Evolutionary conservation across 495 filamentous ascomycete species (phyloP), one percentile per base, ranked within the genome.

Genomic region (Trichoderma asperelloides): DNA sequence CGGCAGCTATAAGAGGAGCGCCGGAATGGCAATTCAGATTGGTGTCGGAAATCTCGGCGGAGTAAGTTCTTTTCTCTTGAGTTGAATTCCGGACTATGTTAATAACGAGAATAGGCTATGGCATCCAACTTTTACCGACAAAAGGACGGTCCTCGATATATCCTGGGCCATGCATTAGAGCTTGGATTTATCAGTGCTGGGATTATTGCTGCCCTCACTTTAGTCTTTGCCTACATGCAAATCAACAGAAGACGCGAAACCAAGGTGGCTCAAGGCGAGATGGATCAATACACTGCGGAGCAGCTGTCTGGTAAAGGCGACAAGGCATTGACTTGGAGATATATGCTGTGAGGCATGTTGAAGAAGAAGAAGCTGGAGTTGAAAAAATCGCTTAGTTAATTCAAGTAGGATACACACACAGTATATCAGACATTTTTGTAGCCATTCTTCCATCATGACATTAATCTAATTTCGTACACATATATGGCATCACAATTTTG

Each of bases 21-120:
- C 85, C 6, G 91, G 86, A 0, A 90, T 92, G 84, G 91, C 89
- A 0, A 77, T 92, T 3, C 87, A 90, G 45, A 92, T 94, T 67
- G 89, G 90, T 0, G 69, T 88, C 33, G 91, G 91, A 0, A 91
- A 91, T 68, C 75, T 93, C 3, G 88, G 85, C n/a, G 90, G 90
- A 39, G 77, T 75, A 70, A 67, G 75, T 70, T 13, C 37, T 51
- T 18, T 39, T 45, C 2, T 43, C 41, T 12, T 43, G 1, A 12
- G 15, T 43, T 1, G 11, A 12, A 43, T 47, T 15, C 0, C 27
- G 28, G 6, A 33, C 9, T 63, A 33, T 66, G 28, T 23, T 84
- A 80, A 33, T 39, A 15, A 64, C 30, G 47, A 4, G 9, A 12
- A 43, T 49, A 76, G 75, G 79, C 89, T 1, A 91, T 92, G 85